phyloP scores from a whole-genome alignment of 2,329 filamentous ascomycete genomes.

The Aspergillus ustus region DNA sequence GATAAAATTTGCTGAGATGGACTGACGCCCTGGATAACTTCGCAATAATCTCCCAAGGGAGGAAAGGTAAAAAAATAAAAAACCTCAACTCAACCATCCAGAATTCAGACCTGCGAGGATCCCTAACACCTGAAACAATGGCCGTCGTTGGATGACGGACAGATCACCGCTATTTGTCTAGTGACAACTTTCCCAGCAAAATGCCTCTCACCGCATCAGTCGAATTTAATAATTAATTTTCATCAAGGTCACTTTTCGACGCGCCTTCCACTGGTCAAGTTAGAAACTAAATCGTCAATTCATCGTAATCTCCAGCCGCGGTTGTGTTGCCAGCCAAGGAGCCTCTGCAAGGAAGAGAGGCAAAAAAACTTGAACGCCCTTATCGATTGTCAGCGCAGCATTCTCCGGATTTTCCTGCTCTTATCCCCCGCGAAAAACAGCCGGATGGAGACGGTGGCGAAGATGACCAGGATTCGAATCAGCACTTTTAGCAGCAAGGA shows the following conservation, averaged over 20 bases:
- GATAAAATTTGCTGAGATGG: background rate
- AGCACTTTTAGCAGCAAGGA: background rate
- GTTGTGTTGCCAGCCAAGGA: background rate
- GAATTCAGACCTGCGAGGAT: slow-evolving; percentile 15
- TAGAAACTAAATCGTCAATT: background rate
- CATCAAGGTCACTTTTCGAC: background rate
- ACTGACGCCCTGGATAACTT: too few species aligned
- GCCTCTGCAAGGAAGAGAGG: background rate
- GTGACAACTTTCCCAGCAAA: background rate
- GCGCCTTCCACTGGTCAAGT: background rate
- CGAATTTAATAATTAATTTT: background rate
- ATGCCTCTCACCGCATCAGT: slow-evolving; percentile 22
- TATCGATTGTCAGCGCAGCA: slow-evolving; percentile 14
- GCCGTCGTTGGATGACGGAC: slow-evolving; percentile 14
- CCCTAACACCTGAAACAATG: slow-evolving; percentile 26
- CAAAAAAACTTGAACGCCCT: background rate
- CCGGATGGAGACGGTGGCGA: slow-evolving; percentile 20
- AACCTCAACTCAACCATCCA: background rate
- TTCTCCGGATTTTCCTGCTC: slow-evolving; percentile 22
- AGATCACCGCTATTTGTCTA: slow-evolving; percentile 26
- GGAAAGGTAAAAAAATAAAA: slow-evolving; percentile 6
- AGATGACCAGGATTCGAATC: slow-evolving; percentile 2
- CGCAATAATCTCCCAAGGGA: slow-evolving; percentile 2
- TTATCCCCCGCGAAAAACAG: slow-evolving; percentile 35
- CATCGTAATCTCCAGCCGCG: background rate